Evolutionary conservation across 352 stramenopile genomes (phyloP), one percentile per base, ranked within the genome.

Genomic region (Pythium coloratum): DNA sequence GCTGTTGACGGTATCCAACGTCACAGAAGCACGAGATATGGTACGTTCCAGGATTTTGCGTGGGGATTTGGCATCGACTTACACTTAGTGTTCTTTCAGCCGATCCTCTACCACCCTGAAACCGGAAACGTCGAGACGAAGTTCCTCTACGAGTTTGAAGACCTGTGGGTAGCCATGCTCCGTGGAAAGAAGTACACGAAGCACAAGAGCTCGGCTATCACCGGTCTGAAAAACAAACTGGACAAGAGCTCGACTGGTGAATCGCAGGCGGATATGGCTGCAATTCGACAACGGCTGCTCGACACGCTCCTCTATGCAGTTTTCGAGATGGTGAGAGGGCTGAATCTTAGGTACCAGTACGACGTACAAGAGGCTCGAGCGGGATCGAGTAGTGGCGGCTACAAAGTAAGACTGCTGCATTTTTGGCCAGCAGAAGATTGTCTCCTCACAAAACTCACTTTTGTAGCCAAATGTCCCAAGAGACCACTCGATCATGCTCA

Each of bases 401-500:
- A 91, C 69, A 78, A 77, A 57, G 86, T 94, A 53, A 5, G 42
- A 8, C 4, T 20, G 42, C 26, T n/a, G 38, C 38, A 46, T 46
- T 24, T 24, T 24, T 24, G 20, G 20, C 20, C 20, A 24, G 20
- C 20, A 0, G 20, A 24, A 24, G 20, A 24, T 24, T 24, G 20
- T 24, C 20, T 24, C 12, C 46, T 53, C 16, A 50, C 26, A 3
- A 4, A 20, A n/a, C 18, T 9, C 14, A 26, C 14, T 10, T 58
- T 18, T 24, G 28, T 10, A 95, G 87, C 87, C 84, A 13, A 75
- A 62, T 26, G 71, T 92, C 2, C 71, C 82, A 42, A 81, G 84
- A 34, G 87, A 95, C 60, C 87, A 95, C 65, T 88, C 82, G 0
- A 92, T 93, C 44, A 81, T 93, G 76, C 71, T 93, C 13, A 95